Percentiles rank a stretch among this genome's conserved stretches.
phyloP scores from a whole-genome alignment of 345 rosid genomes.

The Moringa oleifera region DNA sequence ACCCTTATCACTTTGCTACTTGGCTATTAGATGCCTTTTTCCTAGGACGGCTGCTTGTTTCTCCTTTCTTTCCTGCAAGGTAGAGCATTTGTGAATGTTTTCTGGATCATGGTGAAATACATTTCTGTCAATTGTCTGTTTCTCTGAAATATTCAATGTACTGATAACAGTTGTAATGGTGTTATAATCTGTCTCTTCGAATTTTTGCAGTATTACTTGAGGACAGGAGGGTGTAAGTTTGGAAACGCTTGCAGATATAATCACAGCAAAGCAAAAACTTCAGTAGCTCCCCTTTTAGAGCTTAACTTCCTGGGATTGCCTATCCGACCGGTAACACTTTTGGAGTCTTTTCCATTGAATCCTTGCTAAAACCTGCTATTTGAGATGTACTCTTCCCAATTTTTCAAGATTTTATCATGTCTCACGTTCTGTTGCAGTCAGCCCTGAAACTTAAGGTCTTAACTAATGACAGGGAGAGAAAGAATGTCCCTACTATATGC shows the following conservation, averaged over 20 bases:
- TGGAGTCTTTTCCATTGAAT: not conserved
- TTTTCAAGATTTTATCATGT: constrained; percentile 1
- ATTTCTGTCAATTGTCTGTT: not conserved
- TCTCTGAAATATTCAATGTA: not conserved
- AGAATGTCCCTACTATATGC: constrained; percentile 93
- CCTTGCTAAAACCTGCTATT: not conserved
- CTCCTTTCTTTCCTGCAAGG: not conserved
- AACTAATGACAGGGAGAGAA: constrained; percentile 51
- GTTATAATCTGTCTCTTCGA: constrained; percentile 20
- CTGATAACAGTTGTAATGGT: constrained; percentile 17
- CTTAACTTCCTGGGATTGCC: constrained; percentile 92
- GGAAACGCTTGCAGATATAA: constrained; percentile 80
- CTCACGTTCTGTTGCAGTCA: not conserved
- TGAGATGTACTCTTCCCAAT: not conserved
- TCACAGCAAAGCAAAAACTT: constrained; percentile 49
- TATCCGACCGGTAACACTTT: constrained; percentile 49
- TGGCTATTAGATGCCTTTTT: not conserved
- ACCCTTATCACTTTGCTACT: not conserved
- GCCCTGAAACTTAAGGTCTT: constrained; percentile 4
- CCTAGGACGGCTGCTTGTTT: not conserved
- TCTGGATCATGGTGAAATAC: constrained; percentile 1
- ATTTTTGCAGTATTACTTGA: constrained; percentile 70
- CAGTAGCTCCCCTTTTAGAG: constrained; percentile 32
- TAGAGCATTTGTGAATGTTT: not conserved
- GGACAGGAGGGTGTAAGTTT: constrained; percentile 91